Evolutionary conservation across 805 yeast species (phyloP).

Genomic region (Blastobotrys muscicola): DNA sequence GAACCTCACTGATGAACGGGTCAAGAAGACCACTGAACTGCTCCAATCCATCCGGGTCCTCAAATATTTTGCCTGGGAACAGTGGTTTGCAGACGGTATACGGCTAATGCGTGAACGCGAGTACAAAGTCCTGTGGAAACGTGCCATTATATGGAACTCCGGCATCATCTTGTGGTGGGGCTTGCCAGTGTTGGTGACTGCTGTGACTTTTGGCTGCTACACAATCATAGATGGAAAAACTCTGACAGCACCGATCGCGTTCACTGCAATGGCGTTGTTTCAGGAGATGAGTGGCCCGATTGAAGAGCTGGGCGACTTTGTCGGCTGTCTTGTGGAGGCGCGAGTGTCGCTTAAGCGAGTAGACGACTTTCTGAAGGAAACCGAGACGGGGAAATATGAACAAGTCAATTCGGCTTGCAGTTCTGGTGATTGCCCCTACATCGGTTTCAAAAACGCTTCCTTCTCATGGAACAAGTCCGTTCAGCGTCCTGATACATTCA

Average conservation of each 20-base stretch:
- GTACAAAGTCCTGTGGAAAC: constrained; percentile 45
- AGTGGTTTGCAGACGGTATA: constrained; percentile 62
- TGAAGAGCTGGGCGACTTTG: constrained; percentile 77
- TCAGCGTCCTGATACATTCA: constrained; percentile 24
- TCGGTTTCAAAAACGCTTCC: constrained; percentile 59
- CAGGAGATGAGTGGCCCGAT: constrained; percentile 69
- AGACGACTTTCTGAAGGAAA: constrained; percentile 59
- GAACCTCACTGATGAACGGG: constrained; percentile 74
- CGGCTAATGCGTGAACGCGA: constrained; percentile 65
- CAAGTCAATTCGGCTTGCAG: no score
- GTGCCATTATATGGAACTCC: no score
- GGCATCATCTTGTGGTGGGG: constrained; percentile 60
- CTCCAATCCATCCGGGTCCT: constrained; percentile 84
- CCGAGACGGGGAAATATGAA: constrained; percentile 76
- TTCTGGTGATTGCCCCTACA: no score
- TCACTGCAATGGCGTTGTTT: constrained; percentile 75
- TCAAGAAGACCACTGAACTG: constrained; percentile 83
- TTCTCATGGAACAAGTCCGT: constrained; percentile 34
- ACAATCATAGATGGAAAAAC: constrained; percentile 53
- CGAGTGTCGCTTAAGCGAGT: constrained; percentile 82
- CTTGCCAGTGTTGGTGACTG: constrained; percentile 67
- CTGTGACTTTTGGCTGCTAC: constrained; percentile 66
- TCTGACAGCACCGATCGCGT: constrained; percentile 78
- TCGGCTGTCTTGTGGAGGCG: constrained; percentile 68
- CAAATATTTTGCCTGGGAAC: constrained; percentile 94